Evolutionary conservation across 768 basidiomycete genomes (phyloP), one percentile per base, ranked within the genome.

Genomic region (Plicaturopsis crispa): DNA sequence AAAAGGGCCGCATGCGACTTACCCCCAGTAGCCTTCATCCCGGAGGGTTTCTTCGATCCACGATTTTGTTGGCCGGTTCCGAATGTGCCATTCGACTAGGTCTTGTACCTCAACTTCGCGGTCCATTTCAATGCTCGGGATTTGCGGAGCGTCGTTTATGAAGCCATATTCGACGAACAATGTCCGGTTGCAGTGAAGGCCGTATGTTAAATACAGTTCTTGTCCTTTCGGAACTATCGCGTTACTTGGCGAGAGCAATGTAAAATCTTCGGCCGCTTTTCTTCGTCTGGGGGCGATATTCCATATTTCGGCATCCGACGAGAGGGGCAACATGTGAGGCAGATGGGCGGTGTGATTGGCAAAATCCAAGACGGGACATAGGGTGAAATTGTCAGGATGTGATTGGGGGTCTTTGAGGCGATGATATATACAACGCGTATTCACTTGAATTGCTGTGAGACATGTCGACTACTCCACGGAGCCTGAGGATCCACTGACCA

Each of bases 131-230:
- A 62, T 61, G 11, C 44, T 44, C 14, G 39, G 34, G 18, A 59
- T 33, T 6, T 42, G 54, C 8, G 61, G 54, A 8, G 53, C 38
- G 12, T 45, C 20, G 46, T 72, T 69, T 22, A 84, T 71, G 54
- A 98, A 98, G 0, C 93, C 94, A 57, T 98, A 98, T 55, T 98
- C 94, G 16, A 79, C 69, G 53, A 92, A 84, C 17, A 97, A 56
- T 3, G 72, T 80, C 30, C 72, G 68, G 46, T 91, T 93, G 18
- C 78, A 61, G 57, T 94, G 92, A 5, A 63, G 54, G 1, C 91
- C 92, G 48, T 98, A 98, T 35, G 72, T 73, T 41, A 97, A 66
- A 31, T 72, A 73, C 2, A 96, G 57, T 51, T 97, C 85, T 20
- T 83, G 71, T 12, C 73, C 78, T 33, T 61, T 45, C 20, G 54